A percentile compares a stretch with the other conserved stretches of the same genome.
phyloP scores from a whole-genome alignment of 805 yeast genomes.

The Candida coquimbonensis region DNA sequence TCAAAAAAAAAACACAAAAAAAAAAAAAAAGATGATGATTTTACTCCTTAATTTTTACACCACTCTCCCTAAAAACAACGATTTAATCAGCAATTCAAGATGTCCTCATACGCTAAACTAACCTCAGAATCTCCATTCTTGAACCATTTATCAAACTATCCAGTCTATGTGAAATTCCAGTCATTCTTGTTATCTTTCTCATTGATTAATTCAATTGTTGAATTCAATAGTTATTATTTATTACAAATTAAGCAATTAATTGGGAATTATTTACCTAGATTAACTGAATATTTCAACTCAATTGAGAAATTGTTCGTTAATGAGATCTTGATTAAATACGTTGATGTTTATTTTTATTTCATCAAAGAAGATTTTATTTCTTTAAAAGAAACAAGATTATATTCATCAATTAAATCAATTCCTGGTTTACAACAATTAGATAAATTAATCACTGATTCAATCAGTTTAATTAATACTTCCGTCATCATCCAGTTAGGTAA shows the following conservation, averaged over 20 bases:
- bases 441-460: background rate
- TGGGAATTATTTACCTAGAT: background rate
- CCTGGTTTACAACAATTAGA: background rate
- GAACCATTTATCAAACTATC: background rate
- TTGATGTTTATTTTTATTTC: conserved; percentile 4
- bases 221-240: background rate
- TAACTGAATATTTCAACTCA: background rate
- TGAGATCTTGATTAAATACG: conserved; percentile 2
- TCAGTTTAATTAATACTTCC: background rate
- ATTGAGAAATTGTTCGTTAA: conserved; percentile 2
- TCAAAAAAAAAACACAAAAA: too few species aligned
- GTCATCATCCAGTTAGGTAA: background rate
- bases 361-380: conserved; percentile 3
- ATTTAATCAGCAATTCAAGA: too few species aligned
- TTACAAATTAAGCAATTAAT: background rate
- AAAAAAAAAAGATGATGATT: too few species aligned
- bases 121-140: background rate
- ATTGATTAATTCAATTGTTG: background rate
- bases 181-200: background rate
- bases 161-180: background rate
- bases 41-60: too few species aligned
- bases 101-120: background rate
- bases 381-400: background rate
- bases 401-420: background rate
- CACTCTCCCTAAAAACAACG: too few species aligned